A percentile compares a stretch with the other conserved stretches of the same genome.
phyloP scores from a whole-genome alignment of 768 basidiomycete species.

The Tubosaeta sp. region DNA sequence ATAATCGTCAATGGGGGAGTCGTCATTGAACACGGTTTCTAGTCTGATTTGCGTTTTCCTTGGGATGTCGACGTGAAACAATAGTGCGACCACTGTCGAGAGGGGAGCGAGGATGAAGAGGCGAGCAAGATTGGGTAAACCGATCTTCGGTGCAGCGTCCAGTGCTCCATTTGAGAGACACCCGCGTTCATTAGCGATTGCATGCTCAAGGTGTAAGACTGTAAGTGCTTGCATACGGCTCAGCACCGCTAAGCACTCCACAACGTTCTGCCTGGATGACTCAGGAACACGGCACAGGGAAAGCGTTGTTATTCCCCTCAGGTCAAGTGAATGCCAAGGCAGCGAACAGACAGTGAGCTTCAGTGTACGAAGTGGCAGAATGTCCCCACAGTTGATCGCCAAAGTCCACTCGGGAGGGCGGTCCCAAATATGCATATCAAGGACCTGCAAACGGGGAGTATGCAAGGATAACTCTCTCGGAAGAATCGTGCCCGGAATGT shows the following conservation, averaged over 20 bases:
- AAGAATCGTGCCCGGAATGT: not conserved
- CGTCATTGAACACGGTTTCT: too few relatives aligned
- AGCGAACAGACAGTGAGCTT: not conserved
- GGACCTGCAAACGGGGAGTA: not conserved
- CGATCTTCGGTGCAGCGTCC: not conserved
- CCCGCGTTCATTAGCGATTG: slow-evolving; percentile 13
- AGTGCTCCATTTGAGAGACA: not conserved
- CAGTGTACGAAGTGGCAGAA: not conserved
- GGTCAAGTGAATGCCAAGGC: not conserved
- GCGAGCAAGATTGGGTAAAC: not conserved
- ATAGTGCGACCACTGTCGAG: not conserved
- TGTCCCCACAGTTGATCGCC: not conserved
- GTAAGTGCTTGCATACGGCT: slow-evolving; percentile 31
- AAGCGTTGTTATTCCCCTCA: not conserved
- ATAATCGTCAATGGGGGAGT: not conserved
- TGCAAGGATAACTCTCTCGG: not conserved
- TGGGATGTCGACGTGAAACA: not conserved
- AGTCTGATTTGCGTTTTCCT: not conserved
- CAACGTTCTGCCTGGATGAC: slow-evolving; percentile 18
- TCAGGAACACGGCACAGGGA: not conserved
- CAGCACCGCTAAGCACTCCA: slow-evolving; percentile 31
- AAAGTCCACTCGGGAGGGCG: not conserved
- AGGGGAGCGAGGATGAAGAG: not conserved
- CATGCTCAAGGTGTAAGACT: slow-evolving; percentile 30
- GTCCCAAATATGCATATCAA: not conserved